A percentile compares a stretch with the other conserved stretches of the same genome.
phyloP scores from a whole-genome alignment of 176 grass and related monocot genomes.

The Tillandsia fasciculata region DNA sequence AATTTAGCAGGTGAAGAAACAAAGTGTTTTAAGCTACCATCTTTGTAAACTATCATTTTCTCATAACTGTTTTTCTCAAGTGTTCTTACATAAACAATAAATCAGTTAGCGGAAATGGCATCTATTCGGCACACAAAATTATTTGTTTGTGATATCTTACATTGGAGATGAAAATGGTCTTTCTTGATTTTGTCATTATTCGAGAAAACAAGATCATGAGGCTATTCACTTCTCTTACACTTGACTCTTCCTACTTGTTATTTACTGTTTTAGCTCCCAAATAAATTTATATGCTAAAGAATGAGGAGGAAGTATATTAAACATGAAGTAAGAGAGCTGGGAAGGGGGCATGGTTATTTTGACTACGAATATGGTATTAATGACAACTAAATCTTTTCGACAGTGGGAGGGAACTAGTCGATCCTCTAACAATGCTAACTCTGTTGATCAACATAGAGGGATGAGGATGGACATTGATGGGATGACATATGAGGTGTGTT shows the following conservation, averaged over 20 bases:
- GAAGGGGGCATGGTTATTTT: not conserved
- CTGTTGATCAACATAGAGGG: conserved; percentile 53
- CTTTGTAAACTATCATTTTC: not conserved
- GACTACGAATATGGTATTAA: not conserved
- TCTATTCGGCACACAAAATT: not conserved
- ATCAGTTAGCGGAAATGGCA: no score
- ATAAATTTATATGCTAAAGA: not conserved
- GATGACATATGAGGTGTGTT: conserved; percentile 84
- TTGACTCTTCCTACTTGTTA: not conserved
- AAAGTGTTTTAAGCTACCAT: conserved; percentile 20
- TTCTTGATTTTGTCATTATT: not conserved
- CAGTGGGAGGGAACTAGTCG: conserved; percentile 1
- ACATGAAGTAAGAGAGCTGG: not conserved
- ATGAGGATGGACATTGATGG: conserved; percentile 91
- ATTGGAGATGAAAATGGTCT: not conserved
- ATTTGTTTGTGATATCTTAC: not conserved
- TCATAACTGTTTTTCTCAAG: not conserved
- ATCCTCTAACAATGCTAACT: conserved; percentile 34
- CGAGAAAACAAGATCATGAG: not conserved
- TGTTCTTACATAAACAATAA: not conserved
- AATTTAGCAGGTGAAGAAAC: conserved; percentile 5
- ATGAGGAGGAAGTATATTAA: not conserved
- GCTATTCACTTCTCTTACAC: not conserved
- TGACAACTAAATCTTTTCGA: conserved; percentile 23
- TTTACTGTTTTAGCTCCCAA: not conserved